Base-by-base conservation (phyloP, 1,284 basidiomycete species). In the Sanghuangporus sanghuang region DNA sequence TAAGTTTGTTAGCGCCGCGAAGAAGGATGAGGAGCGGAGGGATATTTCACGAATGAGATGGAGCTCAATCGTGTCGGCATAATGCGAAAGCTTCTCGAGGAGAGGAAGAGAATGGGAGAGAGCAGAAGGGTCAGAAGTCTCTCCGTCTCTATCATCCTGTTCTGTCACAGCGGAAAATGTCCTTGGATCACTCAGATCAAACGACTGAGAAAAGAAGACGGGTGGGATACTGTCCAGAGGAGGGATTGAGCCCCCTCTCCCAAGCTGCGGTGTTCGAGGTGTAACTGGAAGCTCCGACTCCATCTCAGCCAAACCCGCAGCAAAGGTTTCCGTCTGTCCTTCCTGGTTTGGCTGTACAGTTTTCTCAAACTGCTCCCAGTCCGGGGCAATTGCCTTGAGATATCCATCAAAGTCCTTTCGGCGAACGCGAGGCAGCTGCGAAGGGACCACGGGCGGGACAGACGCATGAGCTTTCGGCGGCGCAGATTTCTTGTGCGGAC, bases 21-120 rank as follows among this genome's bases (percentile, higher is more conserved):
- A 99, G 83, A 99, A 99, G 2, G 94, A 95, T 0, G 92, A 86
- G 0, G 94, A 94, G 4, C 96, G 90, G 9, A 90, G 78, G 6
- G 92, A 91, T 62, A 99, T 97, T 76, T 98, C 96, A 68, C 89
- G 87, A 14, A 97, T 86, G 61, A 99, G 89, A 73, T 99, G 96
- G 67, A 95, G 89, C 72, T 99, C 96, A 66, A 99, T 86, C 1
- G 92, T 92, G 73, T 98, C 97, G 6, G 96, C 90, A 71, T 98
- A 92, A 66, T 95, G 90, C 12, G 94, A 95, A 62, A 98, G 85
- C 71, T 89, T 90, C 72, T 98, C 95, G n/a, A 97, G 89, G 1
- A 96, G 79, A 0, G 87, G 89, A 2, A 88, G 79, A 3, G 88
- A 80, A 76, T 90, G 78, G 27, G 87, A 81, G 67, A 89, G 79